Evolutionary conservation across 352 stramenopile species (phyloP).

Genomic region (Phytopythium chamaehyphon): DNA sequence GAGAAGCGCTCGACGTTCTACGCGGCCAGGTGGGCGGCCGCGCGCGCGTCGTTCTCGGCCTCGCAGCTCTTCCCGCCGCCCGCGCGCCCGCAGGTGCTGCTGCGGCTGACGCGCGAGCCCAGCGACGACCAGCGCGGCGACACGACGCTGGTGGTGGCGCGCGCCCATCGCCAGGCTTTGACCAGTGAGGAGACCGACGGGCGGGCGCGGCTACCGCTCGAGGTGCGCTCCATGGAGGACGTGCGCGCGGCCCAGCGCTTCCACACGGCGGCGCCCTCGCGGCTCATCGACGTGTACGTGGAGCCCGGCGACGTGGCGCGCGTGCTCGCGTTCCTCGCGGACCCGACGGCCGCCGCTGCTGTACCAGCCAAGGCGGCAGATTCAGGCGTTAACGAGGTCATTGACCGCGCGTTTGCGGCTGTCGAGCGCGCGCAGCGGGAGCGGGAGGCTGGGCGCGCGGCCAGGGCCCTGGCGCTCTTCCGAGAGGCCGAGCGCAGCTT

Average conservation of each 20-base stretch:
- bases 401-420: slow-evolving; percentile 38
- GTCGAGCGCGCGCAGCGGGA: slow-evolving; percentile 27
- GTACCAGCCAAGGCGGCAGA: neutral
- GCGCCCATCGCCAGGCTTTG: neutral
- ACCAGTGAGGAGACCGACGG: neutral
- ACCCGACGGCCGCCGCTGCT: neutral
- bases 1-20: slow-evolving; percentile 33
- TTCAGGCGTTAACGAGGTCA: slow-evolving; percentile 5
- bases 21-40: slow-evolving; percentile 27
- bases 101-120: slow-evolving; percentile 14
- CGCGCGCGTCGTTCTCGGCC: slow-evolving; percentile 13
- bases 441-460: neutral
- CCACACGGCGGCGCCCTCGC: slow-evolving; percentile 34
- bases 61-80: slow-evolving; percentile 30
- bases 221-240: slow-evolving; percentile 37
- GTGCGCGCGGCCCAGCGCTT: slow-evolving; percentile 31
- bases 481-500: slow-evolving; percentile 29
- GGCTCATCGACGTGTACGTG: slow-evolving; percentile 36
- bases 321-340: slow-evolving; percentile 18
- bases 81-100: slow-evolving; percentile 21
- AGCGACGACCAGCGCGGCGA: neutral
- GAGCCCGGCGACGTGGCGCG: slow-evolving; percentile 17
- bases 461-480: slow-evolving; percentile 24
- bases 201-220: slow-evolving; percentile 21
- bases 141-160: slow-evolving; percentile 17